Conservation (phyloP, 768 basidiomycete species). For the Suillus weaverae region DNA sequence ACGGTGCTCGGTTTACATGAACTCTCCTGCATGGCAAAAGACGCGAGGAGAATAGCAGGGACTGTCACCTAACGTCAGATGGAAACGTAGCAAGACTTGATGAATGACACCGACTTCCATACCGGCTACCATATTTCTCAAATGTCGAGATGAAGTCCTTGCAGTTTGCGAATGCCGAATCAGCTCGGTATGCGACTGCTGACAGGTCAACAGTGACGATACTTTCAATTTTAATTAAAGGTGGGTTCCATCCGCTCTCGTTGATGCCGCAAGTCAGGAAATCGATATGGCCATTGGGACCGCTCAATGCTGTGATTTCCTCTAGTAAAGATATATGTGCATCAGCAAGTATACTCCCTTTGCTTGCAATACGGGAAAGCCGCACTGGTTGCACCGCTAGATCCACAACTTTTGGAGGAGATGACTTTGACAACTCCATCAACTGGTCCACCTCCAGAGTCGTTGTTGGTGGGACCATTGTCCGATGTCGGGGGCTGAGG, state of each 20-base stretch:
- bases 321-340: slow-evolving; percentile 33
- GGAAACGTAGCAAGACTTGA: slow-evolving; percentile 2
- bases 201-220: slow-evolving; percentile 48
- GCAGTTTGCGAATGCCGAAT: slow-evolving; percentile 63
- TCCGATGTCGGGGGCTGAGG: slow-evolving; percentile 4
- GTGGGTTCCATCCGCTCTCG: slow-evolving; percentile 69
- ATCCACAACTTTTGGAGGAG: slow-evolving; percentile 41
- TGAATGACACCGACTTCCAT: slow-evolving; percentile 35
- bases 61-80: slow-evolving; percentile 34
- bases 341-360: neutral
- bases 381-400: slow-evolving; percentile 51
- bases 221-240: slow-evolving; percentile 53
- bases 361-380: slow-evolving; percentile 8
- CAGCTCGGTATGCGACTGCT: slow-evolving; percentile 46
- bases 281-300: slow-evolving; percentile 71
- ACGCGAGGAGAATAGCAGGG: slow-evolving; percentile 76
- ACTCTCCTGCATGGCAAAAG: slow-evolving; percentile 89
- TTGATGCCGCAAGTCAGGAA: slow-evolving; percentile 81
- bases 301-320: slow-evolving; percentile 47
- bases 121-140: slow-evolving; percentile 53
- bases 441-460: slow-evolving; percentile 12
- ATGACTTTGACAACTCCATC: slow-evolving; percentile 35
- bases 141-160: slow-evolving; percentile 51
- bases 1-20: slow-evolving; percentile 64
- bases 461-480: neutral